Conservation (phyloP, 2,329 filamentous ascomycete species). For the Xenosphaeropsis pyriputrescens region DNA sequence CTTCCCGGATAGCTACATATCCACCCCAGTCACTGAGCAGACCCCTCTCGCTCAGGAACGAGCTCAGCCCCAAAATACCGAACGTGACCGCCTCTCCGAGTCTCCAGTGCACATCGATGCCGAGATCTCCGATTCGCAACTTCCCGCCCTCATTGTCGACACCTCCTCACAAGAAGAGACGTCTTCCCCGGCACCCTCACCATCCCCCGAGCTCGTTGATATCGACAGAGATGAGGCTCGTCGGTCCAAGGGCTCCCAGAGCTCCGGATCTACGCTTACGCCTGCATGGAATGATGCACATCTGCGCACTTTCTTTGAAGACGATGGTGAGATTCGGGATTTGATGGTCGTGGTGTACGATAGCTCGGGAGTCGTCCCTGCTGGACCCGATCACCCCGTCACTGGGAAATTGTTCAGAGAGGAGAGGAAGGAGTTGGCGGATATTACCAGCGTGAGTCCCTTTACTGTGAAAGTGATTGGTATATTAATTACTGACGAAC, state of each 20-base stretch:
- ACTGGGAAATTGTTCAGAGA: constrained; percentile 70
- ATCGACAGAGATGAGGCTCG: constrained; percentile 23
- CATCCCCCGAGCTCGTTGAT: constrained; percentile 45
- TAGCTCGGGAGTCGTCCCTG: constrained; percentile 68
- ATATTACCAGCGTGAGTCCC: constrained; percentile 60
- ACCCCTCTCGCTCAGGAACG: constrained; percentile 12
- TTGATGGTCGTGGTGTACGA: constrained; percentile 86
- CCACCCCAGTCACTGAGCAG: constrained; percentile 17
- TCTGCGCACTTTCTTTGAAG: constrained; percentile 81
- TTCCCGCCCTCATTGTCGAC: constrained; percentile 55
- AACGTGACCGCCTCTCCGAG: constrained; percentile 40
- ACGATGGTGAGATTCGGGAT: constrained; percentile 77
- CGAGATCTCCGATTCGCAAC: constrained; percentile 30
- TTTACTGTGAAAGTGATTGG: not conserved
- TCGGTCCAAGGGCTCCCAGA: constrained; percentile 22
- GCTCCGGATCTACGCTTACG: constrained; percentile 39
- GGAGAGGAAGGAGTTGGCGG: constrained; percentile 71
- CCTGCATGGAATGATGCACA: constrained; percentile 77
- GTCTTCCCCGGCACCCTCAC: constrained; percentile 46
- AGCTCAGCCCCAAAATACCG: constrained; percentile 8
- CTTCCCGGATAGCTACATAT: constrained; percentile 18
- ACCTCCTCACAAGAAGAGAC: constrained; percentile 55
- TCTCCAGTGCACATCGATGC: constrained; percentile 52
- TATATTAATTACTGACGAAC: not conserved
- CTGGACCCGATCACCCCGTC: constrained; percentile 72